Evolutionary conservation across 2,329 filamentous ascomycete species (phyloP), one percentile per base, ranked within the genome.

Genomic region (Penicillium freii): DNA sequence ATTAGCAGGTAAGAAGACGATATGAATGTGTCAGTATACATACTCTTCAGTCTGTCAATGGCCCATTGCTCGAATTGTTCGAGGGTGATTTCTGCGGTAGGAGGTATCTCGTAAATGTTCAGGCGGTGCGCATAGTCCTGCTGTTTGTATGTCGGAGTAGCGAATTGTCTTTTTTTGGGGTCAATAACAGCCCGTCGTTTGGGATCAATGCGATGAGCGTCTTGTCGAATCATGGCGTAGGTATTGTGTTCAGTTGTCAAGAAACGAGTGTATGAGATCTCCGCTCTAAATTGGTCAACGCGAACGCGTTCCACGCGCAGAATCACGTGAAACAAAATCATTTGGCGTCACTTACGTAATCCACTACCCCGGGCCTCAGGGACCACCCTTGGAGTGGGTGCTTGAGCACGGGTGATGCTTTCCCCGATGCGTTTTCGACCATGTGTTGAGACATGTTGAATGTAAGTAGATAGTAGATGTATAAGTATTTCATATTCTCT

Each of bases 21-120:
- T 1, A 13, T 17, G 33, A 4, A 31, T 3, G 6, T 13, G 23
- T 2, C 25, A 17, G n/a, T 31, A 17, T 9, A 52, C 78, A 54
- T 79, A 91, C 91, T 84, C 77, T 91, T 88, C 64, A 99, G 75
- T 56, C 94, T 83, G 69, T 96, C 90, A 69, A 99, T 97, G 11
- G 92, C 94, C 94, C 94, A 99, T 83, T 96, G 92, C 73, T 99
- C 94, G 69, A 99, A 99, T 72, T 99, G 88, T 72, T 99, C 94
- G 42, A 99, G 86, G 0, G 91, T 96, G 66, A 99, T 94, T 71
- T 99, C 94, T 47, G 90, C 89, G 0, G 92, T 97, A 0, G 94
- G 94, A 45, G 94, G 90, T 27, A 88, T 82, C 43, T 86, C 80
- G 78, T 99, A 99, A 76, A 97, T 93, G 80, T 95, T 99, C 69